A percentile compares a stretch with the other conserved stretches of the same genome.
Conservation (phyloP, 345 rosid species). For the Eucalyptus rudis region DNA sequence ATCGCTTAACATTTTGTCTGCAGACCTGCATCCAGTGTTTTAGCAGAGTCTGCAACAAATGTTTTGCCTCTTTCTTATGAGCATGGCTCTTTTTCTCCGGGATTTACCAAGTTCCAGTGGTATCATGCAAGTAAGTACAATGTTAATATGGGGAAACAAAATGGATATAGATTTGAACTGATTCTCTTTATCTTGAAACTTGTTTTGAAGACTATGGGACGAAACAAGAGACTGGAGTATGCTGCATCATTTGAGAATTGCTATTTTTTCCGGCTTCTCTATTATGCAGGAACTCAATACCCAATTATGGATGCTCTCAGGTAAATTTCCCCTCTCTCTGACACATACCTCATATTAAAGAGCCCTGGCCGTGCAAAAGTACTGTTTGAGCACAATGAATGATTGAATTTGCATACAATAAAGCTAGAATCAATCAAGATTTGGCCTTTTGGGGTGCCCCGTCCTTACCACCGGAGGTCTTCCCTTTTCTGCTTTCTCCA, state of each 20-base stretch:
- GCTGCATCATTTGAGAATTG: constrained; percentile 80
- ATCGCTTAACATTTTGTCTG: background rate
- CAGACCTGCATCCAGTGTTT: background rate
- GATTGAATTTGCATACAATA: background rate
- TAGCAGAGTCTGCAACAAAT: background rate
- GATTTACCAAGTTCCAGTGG: constrained; percentile 87
- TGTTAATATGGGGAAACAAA: background rate
- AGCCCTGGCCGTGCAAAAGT: background rate
- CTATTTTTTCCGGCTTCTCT: constrained; percentile 78
- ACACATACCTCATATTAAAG: background rate
- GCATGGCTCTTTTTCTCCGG: constrained; percentile 15
- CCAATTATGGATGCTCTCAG: constrained; percentile 96
- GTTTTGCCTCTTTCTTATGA: background rate
- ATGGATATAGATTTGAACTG: background rate
- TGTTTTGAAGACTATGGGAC: constrained; percentile 60
- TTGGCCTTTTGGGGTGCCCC: background rate
- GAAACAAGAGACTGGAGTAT: constrained; percentile 74
- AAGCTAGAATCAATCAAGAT: background rate
- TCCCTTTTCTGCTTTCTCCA: too few species aligned
- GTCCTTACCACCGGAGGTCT: too few species aligned
- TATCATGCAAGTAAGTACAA: constrained; percentile 78
- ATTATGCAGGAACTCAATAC: constrained; percentile 85
- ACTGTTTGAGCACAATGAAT: background rate
- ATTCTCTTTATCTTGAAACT: background rate
- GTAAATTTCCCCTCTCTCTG: constrained; percentile 5